Evolutionary conservation across 768 basidiomycete species (phyloP), one percentile per base, ranked within the genome.

Genomic region (Tricholoma terreum): DNA sequence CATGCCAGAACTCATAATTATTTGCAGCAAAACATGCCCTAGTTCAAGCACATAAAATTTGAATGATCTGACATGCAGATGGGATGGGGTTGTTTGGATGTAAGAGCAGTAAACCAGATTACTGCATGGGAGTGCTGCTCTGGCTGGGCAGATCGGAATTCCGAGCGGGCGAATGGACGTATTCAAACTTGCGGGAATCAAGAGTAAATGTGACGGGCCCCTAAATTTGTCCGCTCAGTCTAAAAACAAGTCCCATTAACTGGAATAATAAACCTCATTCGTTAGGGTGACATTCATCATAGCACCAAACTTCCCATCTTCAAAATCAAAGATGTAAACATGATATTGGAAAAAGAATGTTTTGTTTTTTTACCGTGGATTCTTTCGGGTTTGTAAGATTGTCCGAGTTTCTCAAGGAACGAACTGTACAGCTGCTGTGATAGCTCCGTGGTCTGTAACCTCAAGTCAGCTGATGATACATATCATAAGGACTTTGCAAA

Each of bases 241-340:
- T 51, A 81, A 83, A 43, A 83, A 74, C 31, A 79, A 77, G 31
- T 76, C 77, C 75, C 55, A 55, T 50, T 45, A 24, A 54, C 34
- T 33, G 54, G 49, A 38, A 50, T 56, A 49, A 64, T 77, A 38
- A 70, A 91, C 93, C 76, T 98, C 94, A 68, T 98, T 98, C 19
- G 82, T 87, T 55, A 96, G 72, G 59, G 77, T 83, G 52, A 98
- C 92, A 56, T 86, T 82, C 94, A 98, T 98, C 94, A 96, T 96
- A 4, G 94, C 94, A 31, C 94, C 94, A 67, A 98, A 97, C 62
- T 77, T 80, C n/a, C 94, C 94, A 70, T 98, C 94, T 95, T 56
- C 19, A 54, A 12, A 46, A 19, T 21, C 33, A 36, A 50, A 51
- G 46, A 58, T 58, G 11, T 45, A 24, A 45, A 12, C 35, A 61